phyloP scores from a whole-genome alignment of 1,284 basidiomycete genomes.

The Boletellus deceptivus region DNA sequence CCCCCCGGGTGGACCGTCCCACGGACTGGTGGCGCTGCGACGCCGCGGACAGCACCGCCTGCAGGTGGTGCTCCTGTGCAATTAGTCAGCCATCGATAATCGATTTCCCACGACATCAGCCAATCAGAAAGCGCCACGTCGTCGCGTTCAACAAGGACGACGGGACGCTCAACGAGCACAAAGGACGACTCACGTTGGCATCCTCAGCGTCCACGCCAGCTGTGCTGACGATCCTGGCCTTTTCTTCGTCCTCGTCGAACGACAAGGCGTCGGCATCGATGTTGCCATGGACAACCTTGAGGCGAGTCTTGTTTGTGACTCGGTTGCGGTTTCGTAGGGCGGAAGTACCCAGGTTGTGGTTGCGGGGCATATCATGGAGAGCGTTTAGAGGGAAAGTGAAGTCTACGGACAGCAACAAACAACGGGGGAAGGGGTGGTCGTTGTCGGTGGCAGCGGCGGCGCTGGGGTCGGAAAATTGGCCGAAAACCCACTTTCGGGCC shows the following conservation, averaged over 20 bases:
- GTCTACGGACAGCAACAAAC: slow-evolving; percentile 13
- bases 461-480: slow-evolving; percentile 40
- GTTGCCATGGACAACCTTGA: slow-evolving; percentile 76
- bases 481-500: slow-evolving; percentile 40
- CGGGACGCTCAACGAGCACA: slow-evolving; percentile 34
- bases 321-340: slow-evolving; percentile 81
- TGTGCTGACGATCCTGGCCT: slow-evolving; percentile 60
- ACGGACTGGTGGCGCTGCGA: slow-evolving; percentile 55
- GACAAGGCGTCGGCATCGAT: slow-evolving; percentile 81
- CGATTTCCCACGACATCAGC: slow-evolving; percentile 43
- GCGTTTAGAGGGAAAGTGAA: slow-evolving; percentile 23
- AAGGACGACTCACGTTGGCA: slow-evolving; percentile 70
- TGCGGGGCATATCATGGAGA: slow-evolving; percentile 80
- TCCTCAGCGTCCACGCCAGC: slow-evolving; percentile 84
- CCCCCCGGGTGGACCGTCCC: slow-evolving; percentile 41
- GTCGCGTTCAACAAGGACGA: slow-evolving; percentile 43
- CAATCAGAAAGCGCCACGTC: slow-evolving; percentile 50
- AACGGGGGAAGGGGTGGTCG: slow-evolving; percentile 23
- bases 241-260: slow-evolving; percentile 80
- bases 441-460: slow-evolving; percentile 39
- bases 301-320: slow-evolving; percentile 88
- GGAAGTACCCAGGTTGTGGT: slow-evolving; percentile 67
- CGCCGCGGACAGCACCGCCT: slow-evolving; percentile 77
- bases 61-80: slow-evolving; percentile 86
- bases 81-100: slow-evolving; percentile 67